phyloP scores from a whole-genome alignment of 139 green algal species.

The Zygnema cylindricum region DNA sequence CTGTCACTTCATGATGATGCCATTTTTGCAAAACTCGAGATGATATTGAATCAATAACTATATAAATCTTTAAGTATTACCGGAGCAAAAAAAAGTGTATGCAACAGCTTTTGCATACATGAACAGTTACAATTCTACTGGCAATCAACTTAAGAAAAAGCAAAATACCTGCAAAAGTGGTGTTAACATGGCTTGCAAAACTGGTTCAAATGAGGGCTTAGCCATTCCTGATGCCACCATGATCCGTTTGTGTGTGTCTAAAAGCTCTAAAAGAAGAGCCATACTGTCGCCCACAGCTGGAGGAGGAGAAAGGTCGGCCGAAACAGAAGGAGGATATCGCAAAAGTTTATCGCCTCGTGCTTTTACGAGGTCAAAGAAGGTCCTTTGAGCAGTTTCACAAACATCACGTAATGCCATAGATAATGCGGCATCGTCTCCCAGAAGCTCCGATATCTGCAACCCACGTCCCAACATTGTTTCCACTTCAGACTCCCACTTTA shows the following conservation, averaged over 20 bases:
- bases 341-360: constrained; percentile 50
- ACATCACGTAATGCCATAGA: constrained; percentile 37
- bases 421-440: constrained; percentile 37
- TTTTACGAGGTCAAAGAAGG: constrained; percentile 54
- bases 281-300: constrained; percentile 47
- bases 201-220: constrained; percentile 43
- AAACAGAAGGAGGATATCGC: constrained; percentile 47
- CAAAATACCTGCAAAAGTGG: constrained; percentile 44
- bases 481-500: not conserved
- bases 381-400: constrained; percentile 18
- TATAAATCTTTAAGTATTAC: constrained; percentile 8
- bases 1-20: no score
- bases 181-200: constrained; percentile 36
- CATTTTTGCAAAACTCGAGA: constrained; percentile 20
- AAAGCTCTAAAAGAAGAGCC: constrained; percentile 49
- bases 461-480: not conserved
- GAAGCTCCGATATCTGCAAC: constrained; percentile 45
- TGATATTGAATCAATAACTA: not conserved
- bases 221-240: constrained; percentile 32
- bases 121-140: not conserved
- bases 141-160: not conserved
- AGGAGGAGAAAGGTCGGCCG: constrained; percentile 40
- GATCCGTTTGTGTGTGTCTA: constrained; percentile 34
- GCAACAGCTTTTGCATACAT: not conserved
- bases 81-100: constrained; percentile 23